A percentile compares a stretch with the other conserved stretches of the same genome.
phyloP scores from a whole-genome alignment of 331 rosid species.

The Spiraea crenata region DNA sequence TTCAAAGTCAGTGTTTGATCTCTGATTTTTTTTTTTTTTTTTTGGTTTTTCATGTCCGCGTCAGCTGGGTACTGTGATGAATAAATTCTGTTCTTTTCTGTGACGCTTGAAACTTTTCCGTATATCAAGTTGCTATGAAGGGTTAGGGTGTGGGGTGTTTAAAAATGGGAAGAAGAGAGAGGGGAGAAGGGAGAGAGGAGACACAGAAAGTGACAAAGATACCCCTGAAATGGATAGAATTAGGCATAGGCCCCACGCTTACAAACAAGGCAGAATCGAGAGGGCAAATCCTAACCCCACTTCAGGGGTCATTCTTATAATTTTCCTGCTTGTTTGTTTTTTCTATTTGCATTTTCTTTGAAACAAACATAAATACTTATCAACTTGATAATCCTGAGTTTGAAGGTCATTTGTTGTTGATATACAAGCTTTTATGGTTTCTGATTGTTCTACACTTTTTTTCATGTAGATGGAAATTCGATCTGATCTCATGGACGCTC shows the following conservation, averaged over 20 bases:
- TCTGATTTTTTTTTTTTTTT: background rate
- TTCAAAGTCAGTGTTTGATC: background rate
- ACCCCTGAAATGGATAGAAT: background rate
- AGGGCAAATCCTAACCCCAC: background rate
- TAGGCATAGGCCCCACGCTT: background rate
- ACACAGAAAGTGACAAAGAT: background rate
- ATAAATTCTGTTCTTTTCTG: background rate
- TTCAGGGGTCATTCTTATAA: background rate
- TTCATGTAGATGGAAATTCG: conserved; percentile 78
- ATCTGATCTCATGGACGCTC: conserved; percentile 98
- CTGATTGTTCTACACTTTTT: conserved; percentile 7
- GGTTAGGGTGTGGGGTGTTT: background rate
- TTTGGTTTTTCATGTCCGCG: background rate
- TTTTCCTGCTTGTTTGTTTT: background rate
- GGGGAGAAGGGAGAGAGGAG: background rate
- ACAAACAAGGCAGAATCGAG: background rate
- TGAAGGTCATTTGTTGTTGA: background rate
- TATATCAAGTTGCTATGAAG: background rate
- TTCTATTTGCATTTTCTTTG: background rate
- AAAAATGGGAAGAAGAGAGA: too few relatives aligned
- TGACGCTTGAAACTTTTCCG: background rate
- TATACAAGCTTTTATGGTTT: background rate
- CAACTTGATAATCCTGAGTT: background rate
- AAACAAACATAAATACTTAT: background rate
- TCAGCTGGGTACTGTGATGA: background rate